Evolutionary conservation across 1,284 basidiomycete species (phyloP), one percentile per base, ranked within the genome.

Genomic region (Filobasidium uniguttulatum): DNA sequence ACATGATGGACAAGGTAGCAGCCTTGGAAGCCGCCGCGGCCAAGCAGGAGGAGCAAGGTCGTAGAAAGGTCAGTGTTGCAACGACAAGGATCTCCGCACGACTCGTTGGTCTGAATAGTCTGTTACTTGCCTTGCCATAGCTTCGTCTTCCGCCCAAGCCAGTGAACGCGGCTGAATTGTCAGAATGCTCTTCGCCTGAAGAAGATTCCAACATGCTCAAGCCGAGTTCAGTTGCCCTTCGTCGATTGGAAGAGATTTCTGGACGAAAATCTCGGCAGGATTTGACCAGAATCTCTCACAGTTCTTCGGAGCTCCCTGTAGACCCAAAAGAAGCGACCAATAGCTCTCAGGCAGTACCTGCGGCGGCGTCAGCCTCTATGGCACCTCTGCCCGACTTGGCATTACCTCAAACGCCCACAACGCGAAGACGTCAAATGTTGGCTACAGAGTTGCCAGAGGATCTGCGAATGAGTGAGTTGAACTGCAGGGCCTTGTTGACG

Each of bases 361-460:
- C n/a, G n/a, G n/a, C n/a, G n/a, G n/a, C n/a, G n/a, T n/a, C n/a
- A n/a, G n/a, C n/a, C n/a, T n/a, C n/a, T n/a, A n/a, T n/a, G n/a
- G n/a, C n/a, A n/a, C n/a, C 40, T 12, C 40, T 28, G 40, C 40
- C 23, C 22, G 40, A 43, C 40, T 20, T 43, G 17, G 54, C 54
- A 3, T 35, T 55, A 10, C 54, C 54, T 3, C 50, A 55, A 36
- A 55, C 54, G n/a, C 54, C 54, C 2, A 52, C 54, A 1, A 55
- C 54, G 1, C 36, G 54, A 26, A 33, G 54, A 15, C 44, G 54
- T 19, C 54, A 55, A 30, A 55, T 55, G 54, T 35, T 55, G 19
- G 54, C 54, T 12, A 55, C 54, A 1, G 54, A 55, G 17, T 40
- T 55, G 25, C 54, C 54, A 6, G 54, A 55, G 34, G 54, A 55